Conservation (phyloP, 495 filamentous ascomycete species). For the Penicillium robsamsonii region DNA sequence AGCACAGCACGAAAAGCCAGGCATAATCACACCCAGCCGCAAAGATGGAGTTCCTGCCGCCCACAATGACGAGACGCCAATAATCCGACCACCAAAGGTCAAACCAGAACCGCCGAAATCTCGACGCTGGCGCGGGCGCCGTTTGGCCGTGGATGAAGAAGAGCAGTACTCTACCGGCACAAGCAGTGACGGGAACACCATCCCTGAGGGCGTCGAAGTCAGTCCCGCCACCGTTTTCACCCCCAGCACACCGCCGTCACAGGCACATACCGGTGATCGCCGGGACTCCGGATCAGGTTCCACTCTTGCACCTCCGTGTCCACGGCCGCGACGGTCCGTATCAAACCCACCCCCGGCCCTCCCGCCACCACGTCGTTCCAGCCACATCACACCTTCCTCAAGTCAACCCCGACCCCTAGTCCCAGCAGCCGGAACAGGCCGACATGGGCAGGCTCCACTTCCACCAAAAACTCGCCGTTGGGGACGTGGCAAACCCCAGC, state of each 20-base stretch:
- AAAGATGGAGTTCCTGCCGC: constrained; percentile 33
- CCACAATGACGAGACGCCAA: constrained; percentile 20
- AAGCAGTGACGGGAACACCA: constrained; percentile 31
- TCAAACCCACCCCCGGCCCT: constrained; percentile 44
- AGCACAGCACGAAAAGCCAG: constrained; percentile 76
- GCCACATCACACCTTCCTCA: constrained; percentile 22
- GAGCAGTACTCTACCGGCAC: constrained; percentile 25
- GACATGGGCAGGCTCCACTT: constrained; percentile 35
- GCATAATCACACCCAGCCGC: constrained; percentile 77
- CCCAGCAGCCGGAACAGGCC: constrained; percentile 9
- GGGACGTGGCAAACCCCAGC: constrained; percentile 31
- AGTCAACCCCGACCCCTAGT: constrained; percentile 28
- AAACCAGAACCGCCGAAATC: constrained; percentile 47
- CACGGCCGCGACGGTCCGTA: constrained; percentile 34
- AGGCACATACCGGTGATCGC: constrained; percentile 15
- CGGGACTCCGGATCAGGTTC: constrained; percentile 32
- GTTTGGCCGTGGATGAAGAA: constrained; percentile 26
- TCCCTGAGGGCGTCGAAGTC: constrained; percentile 30
- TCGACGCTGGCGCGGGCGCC: constrained; percentile 43
- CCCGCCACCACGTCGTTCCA: constrained; percentile 40
- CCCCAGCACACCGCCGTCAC: constrained; percentile 8
- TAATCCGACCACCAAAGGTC: constrained; percentile 32
- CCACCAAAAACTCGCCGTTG: constrained; percentile 42
- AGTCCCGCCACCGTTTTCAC: constrained; percentile 24
- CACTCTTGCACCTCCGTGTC: constrained; percentile 25